These are phyloP conservation scores for Pulveroboletus ravenelii DNA, from an alignment of 768 basidiomycete species.

Conservation along the genomic window DNA sequence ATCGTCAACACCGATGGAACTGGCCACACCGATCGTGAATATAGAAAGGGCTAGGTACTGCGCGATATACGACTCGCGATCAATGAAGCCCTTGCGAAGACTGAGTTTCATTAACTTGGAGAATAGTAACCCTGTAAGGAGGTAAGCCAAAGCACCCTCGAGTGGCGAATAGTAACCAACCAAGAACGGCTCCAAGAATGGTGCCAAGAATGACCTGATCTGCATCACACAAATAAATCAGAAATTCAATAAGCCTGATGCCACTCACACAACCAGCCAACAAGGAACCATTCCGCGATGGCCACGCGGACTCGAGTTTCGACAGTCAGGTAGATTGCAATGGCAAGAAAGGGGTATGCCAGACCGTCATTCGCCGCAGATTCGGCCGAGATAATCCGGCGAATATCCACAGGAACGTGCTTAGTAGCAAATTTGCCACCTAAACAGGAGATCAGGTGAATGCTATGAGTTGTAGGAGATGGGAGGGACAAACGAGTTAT, in stretches of 20 bases:
- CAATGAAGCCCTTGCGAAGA: conserved; percentile 58
- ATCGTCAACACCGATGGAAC: conserved; percentile 80
- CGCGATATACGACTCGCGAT: conserved; percentile 82
- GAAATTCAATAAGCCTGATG: not conserved
- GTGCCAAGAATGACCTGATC: conserved; percentile 81
- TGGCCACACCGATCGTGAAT: conserved; percentile 74
- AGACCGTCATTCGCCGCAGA: conserved; percentile 95
- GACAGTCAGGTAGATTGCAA: conserved; percentile 81
- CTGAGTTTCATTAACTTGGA: conserved; percentile 69
- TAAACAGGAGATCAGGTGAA: conserved; percentile 20
- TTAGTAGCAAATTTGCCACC: conserved; percentile 67
- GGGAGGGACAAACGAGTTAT: conserved; percentile 53
- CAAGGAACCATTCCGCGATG: conserved; percentile 78
- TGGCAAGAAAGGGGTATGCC: conserved; percentile 86
- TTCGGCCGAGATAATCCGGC: conserved; percentile 81
- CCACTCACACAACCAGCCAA: conserved; percentile 68
- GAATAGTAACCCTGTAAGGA: conserved; percentile 54
- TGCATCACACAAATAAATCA: conserved; percentile 23
- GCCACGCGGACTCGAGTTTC: conserved; percentile 61
- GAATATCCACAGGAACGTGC: conserved; percentile 70
- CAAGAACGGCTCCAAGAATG: conserved; percentile 57
- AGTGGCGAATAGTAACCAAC: conserved; percentile 17
- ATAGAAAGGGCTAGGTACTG: conserved; percentile 74
- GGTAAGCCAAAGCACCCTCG: not conserved
- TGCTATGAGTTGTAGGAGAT: not conserved